Conservation (phyloP, 2,329 filamentous ascomycete genomes). For the Neofusicoccum cordaticola region DNA sequence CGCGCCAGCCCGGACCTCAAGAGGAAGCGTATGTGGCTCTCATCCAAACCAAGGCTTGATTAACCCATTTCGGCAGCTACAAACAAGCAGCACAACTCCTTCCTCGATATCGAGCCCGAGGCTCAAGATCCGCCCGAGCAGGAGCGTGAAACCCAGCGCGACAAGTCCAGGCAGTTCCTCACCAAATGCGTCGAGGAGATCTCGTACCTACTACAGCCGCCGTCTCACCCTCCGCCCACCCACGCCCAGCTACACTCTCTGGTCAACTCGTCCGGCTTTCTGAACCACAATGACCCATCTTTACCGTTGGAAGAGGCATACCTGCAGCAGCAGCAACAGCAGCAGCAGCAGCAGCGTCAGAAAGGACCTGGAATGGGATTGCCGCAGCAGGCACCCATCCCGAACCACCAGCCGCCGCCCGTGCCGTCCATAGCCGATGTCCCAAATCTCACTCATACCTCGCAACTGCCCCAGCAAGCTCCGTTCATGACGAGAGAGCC, state of each 20-base stretch:
- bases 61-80: slow-evolving; percentile 36
- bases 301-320: slow-evolving; percentile 60
- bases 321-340: slow-evolving; percentile 47
- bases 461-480: slow-evolving; percentile 38
- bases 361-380: slow-evolving; percentile 27
- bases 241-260: slow-evolving; percentile 39
- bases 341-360: slow-evolving; percentile 48
- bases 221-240: slow-evolving; percentile 58
- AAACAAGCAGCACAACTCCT: slow-evolving; percentile 49
- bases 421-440: slow-evolving; percentile 42
- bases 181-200: slow-evolving; percentile 67
- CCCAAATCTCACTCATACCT: slow-evolving; percentile 39
- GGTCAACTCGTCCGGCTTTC: slow-evolving; percentile 39
- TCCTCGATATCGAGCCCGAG: slow-evolving; percentile 49
- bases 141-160: slow-evolving; percentile 57
- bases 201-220: slow-evolving; percentile 65
- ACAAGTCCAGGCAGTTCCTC: slow-evolving; percentile 62
- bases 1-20: slow-evolving; percentile 11
- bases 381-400: slow-evolving; percentile 40
- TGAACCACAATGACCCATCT: slow-evolving; percentile 52
- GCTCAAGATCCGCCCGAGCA: slow-evolving; percentile 44
- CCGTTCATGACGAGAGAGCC: slow-evolving; percentile 46
- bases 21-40: slow-evolving; percentile 8
- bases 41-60: background rate
- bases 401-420: slow-evolving; percentile 62